Evolutionary conservation across 257 asterid genomes (phyloP).

Genomic region (Plantago ovata): DNA sequence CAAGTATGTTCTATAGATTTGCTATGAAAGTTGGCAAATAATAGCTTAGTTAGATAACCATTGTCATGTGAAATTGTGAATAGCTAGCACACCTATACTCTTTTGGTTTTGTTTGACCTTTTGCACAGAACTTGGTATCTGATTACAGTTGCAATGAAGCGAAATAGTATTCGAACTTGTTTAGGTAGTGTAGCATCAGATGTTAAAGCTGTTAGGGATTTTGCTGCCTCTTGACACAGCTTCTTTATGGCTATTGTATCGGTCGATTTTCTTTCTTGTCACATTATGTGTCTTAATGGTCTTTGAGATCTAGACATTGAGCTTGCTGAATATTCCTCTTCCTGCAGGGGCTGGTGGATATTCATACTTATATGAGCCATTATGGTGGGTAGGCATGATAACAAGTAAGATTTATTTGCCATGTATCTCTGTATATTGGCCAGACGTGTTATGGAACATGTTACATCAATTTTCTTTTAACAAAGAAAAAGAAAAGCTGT

Average conservation of each 20-base stretch:
- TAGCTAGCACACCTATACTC: too few relatives aligned
- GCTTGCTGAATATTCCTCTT: constrained; percentile 5
- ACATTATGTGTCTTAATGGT: constrained; percentile 5
- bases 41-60: too few relatives aligned
- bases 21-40: too few relatives aligned
- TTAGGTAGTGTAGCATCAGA: too few relatives aligned
- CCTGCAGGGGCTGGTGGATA: constrained; percentile 77
- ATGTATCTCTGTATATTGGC: constrained; percentile 7
- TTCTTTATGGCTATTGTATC: neutral
- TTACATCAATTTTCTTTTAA: neutral
- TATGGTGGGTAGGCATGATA: constrained; percentile 96
- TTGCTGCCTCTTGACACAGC: neutral
- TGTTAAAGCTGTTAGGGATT: too few relatives aligned
- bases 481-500: neutral
- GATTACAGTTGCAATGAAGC: too few relatives aligned
- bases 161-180: too few relatives aligned
- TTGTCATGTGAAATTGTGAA: too few relatives aligned
- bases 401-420: constrained; percentile 45
- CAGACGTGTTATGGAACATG: constrained; percentile 4
- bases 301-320: constrained; percentile 6
- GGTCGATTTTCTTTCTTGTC: too few relatives aligned
- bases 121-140: too few relatives aligned
- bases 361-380: constrained; percentile 72
- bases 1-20: too few relatives aligned
- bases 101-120: too few relatives aligned